Evolutionary conservation across 2,329 filamentous ascomycete genomes (phyloP).

Genomic region (Fusarium neocosmosporiellum): DNA sequence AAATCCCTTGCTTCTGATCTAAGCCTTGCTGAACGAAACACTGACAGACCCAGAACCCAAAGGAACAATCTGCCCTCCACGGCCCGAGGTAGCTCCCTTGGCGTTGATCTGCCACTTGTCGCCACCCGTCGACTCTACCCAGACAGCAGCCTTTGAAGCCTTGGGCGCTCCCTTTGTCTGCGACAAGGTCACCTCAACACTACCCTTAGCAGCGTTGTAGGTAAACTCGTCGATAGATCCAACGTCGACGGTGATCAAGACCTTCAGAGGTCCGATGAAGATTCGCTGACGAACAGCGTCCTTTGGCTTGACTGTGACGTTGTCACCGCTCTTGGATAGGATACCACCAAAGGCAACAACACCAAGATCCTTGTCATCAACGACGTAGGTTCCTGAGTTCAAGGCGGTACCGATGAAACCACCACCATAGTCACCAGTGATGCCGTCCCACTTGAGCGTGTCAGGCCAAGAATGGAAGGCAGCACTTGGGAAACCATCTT

Average conservation of each 20-base stretch:
- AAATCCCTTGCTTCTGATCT: not conserved
- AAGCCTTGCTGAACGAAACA: conserved; percentile 3
- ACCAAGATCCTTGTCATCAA: conserved; percentile 56
- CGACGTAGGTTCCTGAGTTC: conserved; percentile 62
- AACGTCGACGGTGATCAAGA: conserved; percentile 56
- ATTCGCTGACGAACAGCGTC: conserved; percentile 61
- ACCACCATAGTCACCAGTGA: conserved; percentile 68
- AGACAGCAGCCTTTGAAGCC: conserved; percentile 47
- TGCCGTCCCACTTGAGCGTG: conserved; percentile 66
- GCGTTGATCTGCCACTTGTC: conserved; percentile 19
- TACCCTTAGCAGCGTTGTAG: conserved; percentile 38
- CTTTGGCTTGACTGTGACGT: conserved; percentile 52
- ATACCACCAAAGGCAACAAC: conserved; percentile 63
- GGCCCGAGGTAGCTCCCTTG: not conserved
- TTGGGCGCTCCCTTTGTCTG: conserved; percentile 45
- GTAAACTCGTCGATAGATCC: conserved; percentile 54
- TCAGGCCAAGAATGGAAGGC: conserved; percentile 69
- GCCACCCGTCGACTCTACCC: conserved; percentile 48
- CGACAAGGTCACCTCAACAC: conserved; percentile 41
- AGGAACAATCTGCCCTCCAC: conserved; percentile 38
- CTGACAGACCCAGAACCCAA: not conserved
- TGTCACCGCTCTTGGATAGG: conserved; percentile 39
- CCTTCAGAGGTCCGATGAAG: conserved; percentile 59
- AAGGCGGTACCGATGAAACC: conserved; percentile 64
- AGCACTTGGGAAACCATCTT: conserved; percentile 64